Evolutionary conservation across 441 rosid genomes (phyloP), one percentile per base, ranked within the genome.

Genomic region (Adansonia grandidieri): DNA sequence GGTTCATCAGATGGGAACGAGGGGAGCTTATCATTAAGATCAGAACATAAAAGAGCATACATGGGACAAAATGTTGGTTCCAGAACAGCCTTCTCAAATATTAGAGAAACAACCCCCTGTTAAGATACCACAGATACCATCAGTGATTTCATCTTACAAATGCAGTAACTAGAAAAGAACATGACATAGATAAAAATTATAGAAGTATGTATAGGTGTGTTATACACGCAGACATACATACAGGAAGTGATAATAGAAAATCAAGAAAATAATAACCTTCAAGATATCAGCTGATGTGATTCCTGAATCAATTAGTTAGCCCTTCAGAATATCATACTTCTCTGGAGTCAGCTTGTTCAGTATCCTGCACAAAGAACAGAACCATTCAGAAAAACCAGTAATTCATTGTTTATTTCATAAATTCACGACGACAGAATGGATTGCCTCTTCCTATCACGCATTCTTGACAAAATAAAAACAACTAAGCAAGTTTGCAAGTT

Each of bases 21-120:
- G 40, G 93, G 97, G 10, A 95, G 91, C 85, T 89, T 88, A 17
- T 85, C 89, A 62, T 86, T 89, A 17, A 95, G 94, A 81, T 93
- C 96, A 71, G 81, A 91, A 70, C 99, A 95, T 63, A 95, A 81
- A 83, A 76, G 89, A 13, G 98, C 97, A 81, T 92, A 95, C 99
- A 93, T 95, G 74, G 90, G 91, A 75, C 98, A 95, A 80, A 95
- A 93, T 15, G 98, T 95, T 28, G 98, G 98, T 73, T 95, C 98
- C 80, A 95, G 80, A n/a, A 95, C 94, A 83, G 97, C 97, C 85
- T 93, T 95, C 19, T 95, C 97, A 67, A 95, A 93, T 78, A 95
- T 92, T 57, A 93, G 88, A 71, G 90, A 85, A 47, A 95, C 88
- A 73, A 95, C 96, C 56, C 76, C 97, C 98, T 95, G 93, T 80